Evolutionary conservation across 306 rosid genomes (phyloP).

Genomic region (Cucumis melo): DNA sequence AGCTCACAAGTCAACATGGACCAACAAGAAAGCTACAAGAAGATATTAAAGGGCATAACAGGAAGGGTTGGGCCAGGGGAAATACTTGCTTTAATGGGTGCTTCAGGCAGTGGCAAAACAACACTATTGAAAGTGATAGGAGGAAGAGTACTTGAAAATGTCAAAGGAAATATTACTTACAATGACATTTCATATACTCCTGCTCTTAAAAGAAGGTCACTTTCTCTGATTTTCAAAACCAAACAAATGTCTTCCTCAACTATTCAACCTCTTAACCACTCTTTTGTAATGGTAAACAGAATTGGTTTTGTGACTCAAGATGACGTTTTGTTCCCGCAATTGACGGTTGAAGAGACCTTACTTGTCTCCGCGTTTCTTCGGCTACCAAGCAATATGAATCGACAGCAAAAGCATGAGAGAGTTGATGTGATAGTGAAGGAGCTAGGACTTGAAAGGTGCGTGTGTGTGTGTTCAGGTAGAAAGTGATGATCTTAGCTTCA

Average conservation of each 20-base stretch:
- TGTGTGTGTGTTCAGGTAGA: neutral
- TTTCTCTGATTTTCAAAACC: neutral
- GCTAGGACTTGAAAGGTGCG: slow-evolving; percentile 84
- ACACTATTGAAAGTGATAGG: slow-evolving; percentile 77
- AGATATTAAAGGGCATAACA: slow-evolving; percentile 70
- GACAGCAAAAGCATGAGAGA: slow-evolving; percentile 49
- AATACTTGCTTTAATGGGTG: slow-evolving; percentile 94
- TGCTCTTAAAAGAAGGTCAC: slow-evolving; percentile 72
- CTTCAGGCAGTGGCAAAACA: slow-evolving; percentile 97
- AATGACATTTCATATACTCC: slow-evolving; percentile 53
- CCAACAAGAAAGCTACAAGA: slow-evolving; percentile 46
- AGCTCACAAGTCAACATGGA: slow-evolving; percentile 31
- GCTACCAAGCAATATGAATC: slow-evolving; percentile 56
- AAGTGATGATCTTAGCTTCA: neutral
- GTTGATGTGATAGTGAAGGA: slow-evolving; percentile 67
- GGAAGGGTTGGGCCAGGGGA: slow-evolving; percentile 93
- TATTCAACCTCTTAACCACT: neutral
- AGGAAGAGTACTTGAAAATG: slow-evolving; percentile 59
- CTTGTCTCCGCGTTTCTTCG: slow-evolving; percentile 71
- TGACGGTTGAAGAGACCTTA: slow-evolving; percentile 83
- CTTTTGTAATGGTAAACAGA: slow-evolving; percentile 22
- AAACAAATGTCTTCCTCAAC: neutral
- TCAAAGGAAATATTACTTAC: slow-evolving; percentile 64
- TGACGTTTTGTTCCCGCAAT: slow-evolving; percentile 71
- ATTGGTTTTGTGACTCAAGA: slow-evolving; percentile 98